Evolutionary conservation across 2,329 filamentous ascomycete species (phyloP).

Genomic region (Hysterium pulicare): DNA sequence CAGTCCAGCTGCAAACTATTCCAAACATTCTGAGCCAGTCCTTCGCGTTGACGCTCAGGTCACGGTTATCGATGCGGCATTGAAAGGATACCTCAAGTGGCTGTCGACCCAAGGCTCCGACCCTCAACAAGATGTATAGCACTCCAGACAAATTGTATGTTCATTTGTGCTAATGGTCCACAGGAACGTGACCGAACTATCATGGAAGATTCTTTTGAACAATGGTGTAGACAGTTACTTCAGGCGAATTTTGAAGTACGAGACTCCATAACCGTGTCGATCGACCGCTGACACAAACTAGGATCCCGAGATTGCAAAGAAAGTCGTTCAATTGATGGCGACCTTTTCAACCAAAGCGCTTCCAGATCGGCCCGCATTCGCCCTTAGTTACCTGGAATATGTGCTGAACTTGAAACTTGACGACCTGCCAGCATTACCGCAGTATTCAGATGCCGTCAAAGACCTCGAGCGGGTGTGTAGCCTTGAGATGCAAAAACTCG

Average conservation of each 20-base stretch:
- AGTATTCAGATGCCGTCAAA: slow-evolving; percentile 85
- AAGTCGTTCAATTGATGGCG: slow-evolving; percentile 76
- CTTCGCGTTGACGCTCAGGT: slow-evolving; percentile 85
- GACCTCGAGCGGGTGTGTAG: slow-evolving; percentile 82
- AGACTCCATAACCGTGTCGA: background rate
- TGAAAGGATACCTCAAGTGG: slow-evolving; percentile 89
- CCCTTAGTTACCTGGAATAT: slow-evolving; percentile 85
- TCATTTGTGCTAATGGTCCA: slow-evolving; percentile 14
- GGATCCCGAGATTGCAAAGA: slow-evolving; percentile 80
- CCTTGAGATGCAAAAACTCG: slow-evolving; percentile 82
- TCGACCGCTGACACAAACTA: slow-evolving; percentile 21
- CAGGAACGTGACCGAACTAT: slow-evolving; percentile 51
- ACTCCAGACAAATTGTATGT: slow-evolving; percentile 4
- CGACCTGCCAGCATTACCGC: slow-evolving; percentile 65
- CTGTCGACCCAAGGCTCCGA: slow-evolving; percentile 52
- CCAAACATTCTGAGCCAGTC: slow-evolving; percentile 67
- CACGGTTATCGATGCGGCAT: slow-evolving; percentile 79
- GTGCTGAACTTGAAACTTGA: slow-evolving; percentile 80
- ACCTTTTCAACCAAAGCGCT: slow-evolving; percentile 80
- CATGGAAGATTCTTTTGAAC: slow-evolving; percentile 63
- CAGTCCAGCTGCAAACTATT: slow-evolving; percentile 36
- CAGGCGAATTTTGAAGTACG: slow-evolving; percentile 64
- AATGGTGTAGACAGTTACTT: slow-evolving; percentile 71
- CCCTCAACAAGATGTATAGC: slow-evolving; percentile 47
- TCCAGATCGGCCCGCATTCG: slow-evolving; percentile 73